These are phyloP conservation scores for Bidens hawaiensis DNA, from an alignment of 140 eudicot genomes.

Conservation along the genomic window DNA sequence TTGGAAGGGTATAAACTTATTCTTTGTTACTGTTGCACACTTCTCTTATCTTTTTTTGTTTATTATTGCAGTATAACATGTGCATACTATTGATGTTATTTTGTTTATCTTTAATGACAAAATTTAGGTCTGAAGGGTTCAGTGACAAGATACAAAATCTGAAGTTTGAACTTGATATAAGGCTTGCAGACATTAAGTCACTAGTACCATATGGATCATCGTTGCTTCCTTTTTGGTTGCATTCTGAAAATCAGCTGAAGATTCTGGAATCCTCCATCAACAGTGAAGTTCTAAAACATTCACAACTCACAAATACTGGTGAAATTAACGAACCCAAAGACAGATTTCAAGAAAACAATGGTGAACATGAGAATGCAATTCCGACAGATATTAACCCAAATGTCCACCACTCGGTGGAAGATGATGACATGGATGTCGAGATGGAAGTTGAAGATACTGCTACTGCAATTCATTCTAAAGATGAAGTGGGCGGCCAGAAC, in stretches of 20 bases:
- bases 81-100: background rate
- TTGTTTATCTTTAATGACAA: constrained; percentile 1
- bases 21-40: background rate
- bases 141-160: constrained; percentile 39
- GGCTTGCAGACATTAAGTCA: constrained; percentile 78
- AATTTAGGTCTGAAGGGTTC: constrained; percentile 35
- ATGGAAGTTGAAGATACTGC: constrained; percentile 83
- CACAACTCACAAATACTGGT: constrained; percentile 12
- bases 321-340: constrained; percentile 19
- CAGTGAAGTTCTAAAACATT: constrained; percentile 26
- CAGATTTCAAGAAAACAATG: constrained; percentile 17
- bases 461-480: constrained; percentile 19
- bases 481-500: constrained; percentile 9
- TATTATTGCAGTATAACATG: background rate
- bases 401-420: constrained; percentile 39
- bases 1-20: constrained; percentile 39
- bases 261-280: constrained; percentile 51
- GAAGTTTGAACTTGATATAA: constrained; percentile 57
- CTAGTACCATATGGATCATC: constrained; percentile 58
- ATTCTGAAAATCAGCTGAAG: constrained; percentile 60
- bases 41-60: background rate
- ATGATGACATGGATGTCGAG: constrained; percentile 93
- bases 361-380: constrained; percentile 23
- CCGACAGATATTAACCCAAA: constrained; percentile 17
- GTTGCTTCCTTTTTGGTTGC: constrained; percentile 88